phyloP scores from a whole-genome alignment of 2,329 filamentous ascomycete genomes.

The Lachnellula occidentalis region DNA sequence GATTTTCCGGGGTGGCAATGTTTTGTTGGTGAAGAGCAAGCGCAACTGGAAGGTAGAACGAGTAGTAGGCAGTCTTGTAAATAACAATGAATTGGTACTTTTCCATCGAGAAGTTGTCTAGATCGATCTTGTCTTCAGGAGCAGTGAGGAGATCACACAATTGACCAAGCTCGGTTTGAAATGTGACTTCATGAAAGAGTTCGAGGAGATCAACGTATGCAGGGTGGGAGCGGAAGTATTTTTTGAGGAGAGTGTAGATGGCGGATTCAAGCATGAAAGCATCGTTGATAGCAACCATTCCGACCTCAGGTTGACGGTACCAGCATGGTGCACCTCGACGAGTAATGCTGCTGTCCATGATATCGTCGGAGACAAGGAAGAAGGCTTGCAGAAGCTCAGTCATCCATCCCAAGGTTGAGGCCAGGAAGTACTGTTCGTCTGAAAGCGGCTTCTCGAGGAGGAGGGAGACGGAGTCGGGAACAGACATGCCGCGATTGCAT shows the following conservation, averaged over 20 bases:
- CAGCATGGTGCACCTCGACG: conserved; percentile 92
- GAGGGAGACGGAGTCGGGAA: conserved; percentile 82
- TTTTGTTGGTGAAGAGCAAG: conserved; percentile 82
- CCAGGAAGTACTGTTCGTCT: conserved; percentile 80
- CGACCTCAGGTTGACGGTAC: conserved; percentile 86
- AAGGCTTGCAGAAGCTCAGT: conserved; percentile 98
- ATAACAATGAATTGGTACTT: conserved; percentile 99
- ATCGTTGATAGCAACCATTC: conserved; percentile 98
- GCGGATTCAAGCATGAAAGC: conserved; percentile 88
- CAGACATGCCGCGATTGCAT: conserved; percentile 98
- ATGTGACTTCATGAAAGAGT: conserved; percentile 91
- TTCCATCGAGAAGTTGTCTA: conserved; percentile 89
- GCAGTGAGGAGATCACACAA: conserved; percentile 91
- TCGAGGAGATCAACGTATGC: conserved; percentile 88
- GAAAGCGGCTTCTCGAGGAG: conserved; percentile 67
- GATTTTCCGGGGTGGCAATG: conserved; percentile 79
- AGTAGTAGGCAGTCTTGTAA: conserved; percentile 99
- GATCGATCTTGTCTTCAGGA: conserved; percentile 86
- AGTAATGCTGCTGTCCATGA: conserved; percentile 96
- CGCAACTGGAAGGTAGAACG: conserved; percentile 95
- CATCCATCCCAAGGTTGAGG: conserved; percentile 90
- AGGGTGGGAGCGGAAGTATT: conserved; percentile 84
- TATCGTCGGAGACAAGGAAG: conserved; percentile 97
- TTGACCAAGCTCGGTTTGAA: conserved; percentile 94
- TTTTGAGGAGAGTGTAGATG: conserved; percentile 90